Percentiles rank a stretch among this genome's conserved stretches.
These are phyloP conservation scores for Debaryomyces psychrophilus DNA, from an alignment of 1,139 yeast genomes.

Conservation along the genomic window DNA sequence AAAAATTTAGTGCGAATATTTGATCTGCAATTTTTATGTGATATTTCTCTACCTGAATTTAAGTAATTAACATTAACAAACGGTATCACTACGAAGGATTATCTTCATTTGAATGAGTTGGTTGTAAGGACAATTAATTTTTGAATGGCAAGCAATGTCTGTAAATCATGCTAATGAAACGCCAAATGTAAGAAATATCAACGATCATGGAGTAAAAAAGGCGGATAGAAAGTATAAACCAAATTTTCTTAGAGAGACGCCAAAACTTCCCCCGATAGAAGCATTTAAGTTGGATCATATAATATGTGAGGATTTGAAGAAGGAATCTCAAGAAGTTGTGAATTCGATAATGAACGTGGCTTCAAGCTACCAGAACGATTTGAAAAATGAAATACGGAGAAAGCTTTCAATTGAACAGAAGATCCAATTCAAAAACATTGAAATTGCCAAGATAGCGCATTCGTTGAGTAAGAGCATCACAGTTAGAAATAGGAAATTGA, in stretches of 20 bases:
- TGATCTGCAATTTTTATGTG: background rate
- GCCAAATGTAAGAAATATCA: background rate
- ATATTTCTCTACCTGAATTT: constrained; percentile 4
- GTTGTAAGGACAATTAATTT: background rate
- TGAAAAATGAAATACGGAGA: constrained; percentile 39
- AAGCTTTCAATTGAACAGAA: constrained; percentile 42
- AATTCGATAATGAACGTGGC: constrained; percentile 38
- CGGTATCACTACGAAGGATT: background rate
- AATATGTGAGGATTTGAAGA: constrained; percentile 30
- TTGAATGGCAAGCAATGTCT: background rate
- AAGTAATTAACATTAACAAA: background rate
- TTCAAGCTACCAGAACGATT: constrained; percentile 43
- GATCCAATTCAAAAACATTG: constrained; percentile 40
- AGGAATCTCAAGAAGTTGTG: constrained; percentile 38
- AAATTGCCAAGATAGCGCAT: constrained; percentile 33
- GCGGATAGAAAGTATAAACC: constrained; percentile 19
- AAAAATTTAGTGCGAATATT: constrained; percentile 8
- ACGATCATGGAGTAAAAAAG: background rate
- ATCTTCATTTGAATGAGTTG: background rate
- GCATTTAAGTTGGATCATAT: constrained; percentile 44
- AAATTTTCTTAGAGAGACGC: constrained; percentile 14
- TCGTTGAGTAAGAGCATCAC: constrained; percentile 25
- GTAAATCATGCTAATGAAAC: background rate
- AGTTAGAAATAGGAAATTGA: constrained; percentile 24
- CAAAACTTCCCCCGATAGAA: constrained; percentile 38